Evolutionary conservation across 176 grass and related monocot species (phyloP).

Genomic region (Triticum dicoccoides): DNA sequence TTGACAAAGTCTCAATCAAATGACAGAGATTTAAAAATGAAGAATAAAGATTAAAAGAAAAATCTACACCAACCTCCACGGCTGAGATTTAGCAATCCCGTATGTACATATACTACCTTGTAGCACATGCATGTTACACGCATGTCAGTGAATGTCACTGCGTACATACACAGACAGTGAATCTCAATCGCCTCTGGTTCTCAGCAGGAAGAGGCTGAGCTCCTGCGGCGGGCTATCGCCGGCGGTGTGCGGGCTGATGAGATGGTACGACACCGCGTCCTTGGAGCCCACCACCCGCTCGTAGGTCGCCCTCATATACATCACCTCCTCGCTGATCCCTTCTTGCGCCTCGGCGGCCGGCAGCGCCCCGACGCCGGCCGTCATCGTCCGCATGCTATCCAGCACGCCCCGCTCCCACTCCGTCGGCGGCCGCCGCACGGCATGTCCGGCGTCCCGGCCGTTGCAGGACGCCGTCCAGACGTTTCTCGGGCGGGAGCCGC

Average conservation of each 20-base stretch:
- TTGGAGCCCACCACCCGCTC: slow-evolving; percentile 50
- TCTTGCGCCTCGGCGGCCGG: background rate
- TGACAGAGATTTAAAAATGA: too few species aligned
- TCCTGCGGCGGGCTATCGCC: slow-evolving; percentile 46
- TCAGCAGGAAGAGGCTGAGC: slow-evolving; percentile 56
- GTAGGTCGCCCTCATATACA: slow-evolving; percentile 60
- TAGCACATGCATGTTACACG: too few species aligned
- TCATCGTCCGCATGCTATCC: slow-evolving; percentile 44
- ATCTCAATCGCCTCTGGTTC: slow-evolving; percentile 30
- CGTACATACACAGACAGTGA: too few species aligned
- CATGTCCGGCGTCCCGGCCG: slow-evolving; percentile 43
- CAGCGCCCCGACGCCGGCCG: slow-evolving; percentile 44
- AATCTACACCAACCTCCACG: too few species aligned
- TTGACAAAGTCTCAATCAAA: too few species aligned
- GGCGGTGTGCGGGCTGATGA: slow-evolving; percentile 30
- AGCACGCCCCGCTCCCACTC: slow-evolving; percentile 35
- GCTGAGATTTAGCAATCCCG: too few species aligned
- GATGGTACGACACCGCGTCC: slow-evolving; percentile 59
- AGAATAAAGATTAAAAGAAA: too few species aligned
- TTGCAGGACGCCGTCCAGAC: slow-evolving; percentile 54
- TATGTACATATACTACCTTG: too few species aligned
- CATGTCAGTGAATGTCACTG: too few species aligned
- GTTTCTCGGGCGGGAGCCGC: background rate
- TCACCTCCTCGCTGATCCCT: slow-evolving; percentile 20
- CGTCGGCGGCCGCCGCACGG: slow-evolving; percentile 32